These are phyloP conservation scores for Hypoxylon sp. DNA, from an alignment of 2,329 filamentous ascomycete genomes.

Conservation along the genomic window DNA sequence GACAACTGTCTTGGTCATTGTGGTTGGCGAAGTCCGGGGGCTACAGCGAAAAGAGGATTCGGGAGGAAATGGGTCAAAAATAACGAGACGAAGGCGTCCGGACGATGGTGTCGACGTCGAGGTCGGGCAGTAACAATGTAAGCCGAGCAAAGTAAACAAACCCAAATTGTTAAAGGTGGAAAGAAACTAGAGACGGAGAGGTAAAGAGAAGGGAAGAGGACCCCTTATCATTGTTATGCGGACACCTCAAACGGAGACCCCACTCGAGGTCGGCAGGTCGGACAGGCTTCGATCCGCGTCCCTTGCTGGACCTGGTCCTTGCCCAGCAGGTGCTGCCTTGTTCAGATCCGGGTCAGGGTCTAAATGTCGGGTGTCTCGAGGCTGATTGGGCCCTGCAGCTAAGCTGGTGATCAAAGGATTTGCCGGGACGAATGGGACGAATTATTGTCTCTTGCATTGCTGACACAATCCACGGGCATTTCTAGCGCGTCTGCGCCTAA, in stretches of 20 bases:
- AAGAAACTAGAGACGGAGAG: background rate
- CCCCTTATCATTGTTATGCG: slow-evolving; percentile 23
- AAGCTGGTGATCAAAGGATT: slow-evolving; percentile 5
- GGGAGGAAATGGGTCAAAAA: background rate
- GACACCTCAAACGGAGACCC: slow-evolving; percentile 34
- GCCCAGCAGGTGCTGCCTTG: background rate
- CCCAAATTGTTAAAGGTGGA: background rate
- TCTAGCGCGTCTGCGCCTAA: background rate
- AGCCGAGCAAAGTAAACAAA: background rate
- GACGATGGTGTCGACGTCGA: slow-evolving; percentile 1
- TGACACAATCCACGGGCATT: slow-evolving; percentile 7
- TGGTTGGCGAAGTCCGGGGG: slow-evolving; percentile 34
- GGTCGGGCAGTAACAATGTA: background rate
- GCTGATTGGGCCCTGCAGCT: background rate
- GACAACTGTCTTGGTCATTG: slow-evolving; percentile 61
- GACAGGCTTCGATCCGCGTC: slow-evolving; percentile 9
- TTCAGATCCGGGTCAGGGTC: background rate
- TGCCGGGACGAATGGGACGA: slow-evolving; percentile 14
- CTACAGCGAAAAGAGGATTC: background rate
- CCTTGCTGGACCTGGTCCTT: background rate
- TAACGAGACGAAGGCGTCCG: background rate
- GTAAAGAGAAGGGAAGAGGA: slow-evolving; percentile 27
- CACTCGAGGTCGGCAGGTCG: slow-evolving; percentile 21
- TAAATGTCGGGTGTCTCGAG: background rate
- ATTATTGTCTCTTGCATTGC: slow-evolving; percentile 18